Conservation (phyloP, 169 alveolate species). For the Plasmodium adleri region DNA sequence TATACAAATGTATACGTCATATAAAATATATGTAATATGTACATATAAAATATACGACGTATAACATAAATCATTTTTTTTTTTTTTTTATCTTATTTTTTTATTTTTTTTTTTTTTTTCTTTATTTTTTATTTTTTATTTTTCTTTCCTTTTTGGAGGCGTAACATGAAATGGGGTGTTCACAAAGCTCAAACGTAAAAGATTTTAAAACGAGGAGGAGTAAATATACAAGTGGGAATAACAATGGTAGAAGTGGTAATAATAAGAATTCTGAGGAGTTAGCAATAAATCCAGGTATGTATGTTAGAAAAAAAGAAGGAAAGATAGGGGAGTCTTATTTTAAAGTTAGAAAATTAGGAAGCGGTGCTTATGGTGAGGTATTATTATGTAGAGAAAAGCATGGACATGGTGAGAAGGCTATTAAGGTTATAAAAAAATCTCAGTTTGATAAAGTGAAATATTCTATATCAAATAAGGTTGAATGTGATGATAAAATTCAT, state of each 20-base stretch:
- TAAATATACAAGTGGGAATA: background rate
- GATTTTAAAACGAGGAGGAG: slow-evolving; percentile 9
- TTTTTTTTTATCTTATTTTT: too few species aligned
- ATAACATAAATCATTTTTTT: too few species aligned
- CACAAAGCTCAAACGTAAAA: slow-evolving; percentile 26
- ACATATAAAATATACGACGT: too few species aligned
- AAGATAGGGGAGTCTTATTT: slow-evolving; percentile 86
- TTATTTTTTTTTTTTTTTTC: too few species aligned
- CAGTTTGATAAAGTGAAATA: slow-evolving; percentile 37
- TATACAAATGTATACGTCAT: too few species aligned
- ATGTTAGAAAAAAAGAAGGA: slow-evolving; percentile 78
- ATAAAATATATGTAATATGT: too few species aligned
- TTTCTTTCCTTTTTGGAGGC: background rate
- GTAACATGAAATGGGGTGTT: slow-evolving; percentile 66
- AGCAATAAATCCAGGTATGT: slow-evolving; percentile 77
- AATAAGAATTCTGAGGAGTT: slow-evolving; percentile 11
- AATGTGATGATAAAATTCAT: slow-evolving; percentile 34
- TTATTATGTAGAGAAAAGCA: slow-evolving; percentile 85
- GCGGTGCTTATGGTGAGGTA: slow-evolving; percentile 95
- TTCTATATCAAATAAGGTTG: slow-evolving; percentile 5
- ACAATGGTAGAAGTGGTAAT: background rate
- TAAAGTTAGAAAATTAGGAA: slow-evolving; percentile 90
- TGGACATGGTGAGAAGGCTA: slow-evolving; percentile 88
- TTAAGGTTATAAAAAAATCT: slow-evolving; percentile 88
- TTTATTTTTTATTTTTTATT: background rate